Base-by-base conservation (phyloP, 306 rosid species). In the Rosa persica region DNA sequence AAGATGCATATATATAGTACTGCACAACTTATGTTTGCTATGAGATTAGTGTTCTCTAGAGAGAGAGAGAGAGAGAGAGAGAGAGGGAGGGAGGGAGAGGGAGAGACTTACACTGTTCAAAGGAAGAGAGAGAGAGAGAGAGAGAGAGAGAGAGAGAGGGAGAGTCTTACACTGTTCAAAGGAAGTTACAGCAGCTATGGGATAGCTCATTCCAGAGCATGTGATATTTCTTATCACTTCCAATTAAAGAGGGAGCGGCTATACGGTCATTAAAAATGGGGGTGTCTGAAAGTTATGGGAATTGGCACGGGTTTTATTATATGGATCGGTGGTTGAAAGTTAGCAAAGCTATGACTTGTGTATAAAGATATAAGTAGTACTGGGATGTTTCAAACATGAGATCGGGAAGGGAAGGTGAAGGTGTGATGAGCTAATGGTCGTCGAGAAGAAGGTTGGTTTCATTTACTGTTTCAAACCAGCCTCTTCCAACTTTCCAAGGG, bases 101-200 rank as follows among this genome's bases (percentile, higher is more conserved):
- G 69, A 64, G 69, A 62, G 68, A 16, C 4, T 62, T 30, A 62
- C 68, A 62, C 34, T 62, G 42, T 6, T 62, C 68, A 30, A 15
- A 62, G 68, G 68, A 30, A 30, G 47, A 7, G 65, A 23, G 69
- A 13, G 68, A 30, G 68, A 30, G 69, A 25, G 67, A 61, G 67
- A 61, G 67, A 60, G 66, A 12, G 19, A 6, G 64, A 27, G 70
- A 17, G 70, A 38, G 70, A 38, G 70, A 34, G 69, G 36, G 69
- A 64, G 69, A 62, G 68, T 7, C 4, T 62, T 30, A 62, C 68
- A 62, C 34, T 62, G 42, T 6, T 62, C 68, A 30, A 15, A 62
- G 68, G 68, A 30, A 30, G 47, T 36, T 13, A 25, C 36, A 12
- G 75, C 7, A 2, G 77, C 27, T 36, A 38, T 54, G 62, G 51